These are phyloP conservation scores for Sporothrix globosa DNA, from an alignment of 2,329 filamentous ascomycete species.

Conservation along the genomic window DNA sequence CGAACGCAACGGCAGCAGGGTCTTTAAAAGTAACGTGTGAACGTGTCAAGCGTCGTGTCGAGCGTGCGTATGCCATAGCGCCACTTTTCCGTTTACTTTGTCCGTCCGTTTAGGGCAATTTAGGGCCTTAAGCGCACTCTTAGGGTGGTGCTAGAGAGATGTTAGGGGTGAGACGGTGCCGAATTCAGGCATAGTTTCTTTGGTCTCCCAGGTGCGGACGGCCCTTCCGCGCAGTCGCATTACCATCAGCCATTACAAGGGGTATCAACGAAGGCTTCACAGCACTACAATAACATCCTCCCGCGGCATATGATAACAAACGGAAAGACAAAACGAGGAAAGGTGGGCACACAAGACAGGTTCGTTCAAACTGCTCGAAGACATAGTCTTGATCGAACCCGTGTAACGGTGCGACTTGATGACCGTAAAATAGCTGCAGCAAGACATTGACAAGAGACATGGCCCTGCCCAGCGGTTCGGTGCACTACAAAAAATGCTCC, in stretches of 20 bases:
- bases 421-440: background rate
- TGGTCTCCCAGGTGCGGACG: background rate
- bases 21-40: conserved; percentile 10
- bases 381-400: background rate
- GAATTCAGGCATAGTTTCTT: background rate
- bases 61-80: conserved; percentile 1
- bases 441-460: background rate
- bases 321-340: background rate
- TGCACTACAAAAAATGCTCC: background rate
- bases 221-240: background rate
- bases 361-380: background rate
- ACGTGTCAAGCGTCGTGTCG: conserved; percentile 8
- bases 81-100: background rate
- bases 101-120: background rate
- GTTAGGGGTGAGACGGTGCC: background rate
- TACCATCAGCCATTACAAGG: too few relatives aligned
- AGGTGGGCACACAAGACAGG: background rate
- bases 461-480: conserved; percentile 6
- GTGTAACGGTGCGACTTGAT: background rate
- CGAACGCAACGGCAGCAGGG: conserved; percentile 2
- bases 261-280: too few relatives aligned
- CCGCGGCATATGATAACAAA: background rate
- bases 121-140: background rate
- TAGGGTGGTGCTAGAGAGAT: background rate
- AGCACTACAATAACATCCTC: too few relatives aligned